Conservation (phyloP, 1,139 yeast genomes). For the Oligophagozyma castellii region DNA sequence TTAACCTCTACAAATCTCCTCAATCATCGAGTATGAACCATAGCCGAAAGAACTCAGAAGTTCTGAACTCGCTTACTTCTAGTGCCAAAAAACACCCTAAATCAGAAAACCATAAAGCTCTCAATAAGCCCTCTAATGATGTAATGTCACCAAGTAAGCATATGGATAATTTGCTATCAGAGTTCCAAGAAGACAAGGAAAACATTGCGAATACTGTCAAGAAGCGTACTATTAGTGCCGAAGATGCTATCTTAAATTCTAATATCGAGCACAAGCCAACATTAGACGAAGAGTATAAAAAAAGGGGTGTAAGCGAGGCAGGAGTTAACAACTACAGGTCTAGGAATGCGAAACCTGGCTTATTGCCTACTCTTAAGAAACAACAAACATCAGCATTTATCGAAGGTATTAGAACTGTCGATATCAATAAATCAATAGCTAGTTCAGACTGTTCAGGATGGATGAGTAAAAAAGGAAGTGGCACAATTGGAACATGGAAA, state of each 20-base stretch:
- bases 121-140: no score
- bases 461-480: conserved; percentile 88
- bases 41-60: conserved; percentile 7
- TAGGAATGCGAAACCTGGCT: conserved; percentile 4
- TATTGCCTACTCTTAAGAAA: conserved; percentile 29
- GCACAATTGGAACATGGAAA: conserved; percentile 78
- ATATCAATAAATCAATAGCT: conserved; percentile 67
- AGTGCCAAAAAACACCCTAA: no score
- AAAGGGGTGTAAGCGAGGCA: conserved; percentile 2
- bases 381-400: conserved; percentile 75
- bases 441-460: conserved; percentile 77
- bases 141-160: conserved; percentile 1
- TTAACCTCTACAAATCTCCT: conserved; percentile 1
- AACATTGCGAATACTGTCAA: no score
- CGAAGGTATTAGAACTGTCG: conserved; percentile 75
- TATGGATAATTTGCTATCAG: background rate
- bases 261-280: background rate
- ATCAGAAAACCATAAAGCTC: no score
- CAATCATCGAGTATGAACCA: conserved; percentile 6
- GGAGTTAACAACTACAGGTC: conserved; percentile 1
- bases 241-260: background rate
- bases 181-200: background rate
- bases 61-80: conserved; percentile 7
- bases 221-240: background rate
- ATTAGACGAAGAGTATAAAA: conserved; percentile 2